These are phyloP conservation scores for Drosera spatulata DNA, from an alignment of 179 eudicot genomes.

Conservation along the genomic window DNA sequence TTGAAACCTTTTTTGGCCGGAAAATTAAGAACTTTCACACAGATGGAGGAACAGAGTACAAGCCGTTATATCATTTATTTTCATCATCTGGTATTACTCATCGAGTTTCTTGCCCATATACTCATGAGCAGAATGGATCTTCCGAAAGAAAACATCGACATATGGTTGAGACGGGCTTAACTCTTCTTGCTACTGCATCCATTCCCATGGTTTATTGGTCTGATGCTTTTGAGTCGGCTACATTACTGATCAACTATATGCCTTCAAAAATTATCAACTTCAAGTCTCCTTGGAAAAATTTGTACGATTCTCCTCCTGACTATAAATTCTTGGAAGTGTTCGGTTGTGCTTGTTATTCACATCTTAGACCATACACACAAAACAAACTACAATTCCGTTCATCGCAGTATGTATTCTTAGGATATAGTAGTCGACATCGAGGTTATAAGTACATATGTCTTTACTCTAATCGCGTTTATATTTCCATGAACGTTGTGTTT, in stretches of 20 bases:
- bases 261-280: not conserved
- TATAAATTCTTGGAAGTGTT: not conserved
- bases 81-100: not conserved
- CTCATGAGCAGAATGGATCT: not conserved
- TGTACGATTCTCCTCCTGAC: not conserved
- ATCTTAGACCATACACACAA: not conserved
- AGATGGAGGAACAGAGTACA: not conserved
- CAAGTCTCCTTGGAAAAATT: not conserved
- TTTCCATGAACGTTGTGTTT: not conserved
- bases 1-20: too few relatives aligned
- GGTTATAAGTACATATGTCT: not conserved
- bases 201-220: not conserved
- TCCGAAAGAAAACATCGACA: not conserved
- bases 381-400: not conserved
- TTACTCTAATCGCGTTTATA: not conserved
- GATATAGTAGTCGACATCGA: not conserved
- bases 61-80: not conserved
- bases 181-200: not conserved
- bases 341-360: not conserved
- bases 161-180: not conserved
- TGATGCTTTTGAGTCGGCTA: not conserved
- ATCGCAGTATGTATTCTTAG: not conserved
- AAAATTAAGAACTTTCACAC: not conserved
- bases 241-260: not conserved
- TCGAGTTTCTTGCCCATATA: not conserved